Conservation (phyloP, 139 green algal species). For the Coccomyxa sp. region DNA sequence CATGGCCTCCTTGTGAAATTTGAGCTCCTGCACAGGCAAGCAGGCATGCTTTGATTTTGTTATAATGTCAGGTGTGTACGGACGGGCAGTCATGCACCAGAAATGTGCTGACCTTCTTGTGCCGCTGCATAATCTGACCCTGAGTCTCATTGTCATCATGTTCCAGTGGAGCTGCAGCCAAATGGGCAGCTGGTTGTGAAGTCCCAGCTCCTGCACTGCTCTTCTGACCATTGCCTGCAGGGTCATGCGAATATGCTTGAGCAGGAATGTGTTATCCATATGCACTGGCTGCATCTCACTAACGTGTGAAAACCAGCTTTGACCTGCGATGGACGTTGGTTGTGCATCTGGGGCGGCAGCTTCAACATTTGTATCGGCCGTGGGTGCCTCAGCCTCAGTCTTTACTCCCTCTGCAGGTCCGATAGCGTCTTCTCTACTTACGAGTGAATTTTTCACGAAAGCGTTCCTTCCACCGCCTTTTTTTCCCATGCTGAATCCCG, state of each 20-base stretch:
- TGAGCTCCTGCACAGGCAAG: constrained; percentile 51
- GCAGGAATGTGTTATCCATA: too few relatives aligned
- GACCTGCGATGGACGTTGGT: too few relatives aligned
- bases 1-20: constrained; percentile 63
- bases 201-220: too few relatives aligned
- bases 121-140: constrained; percentile 67
- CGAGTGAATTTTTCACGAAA: constrained; percentile 33
- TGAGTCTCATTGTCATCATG: constrained; percentile 37
- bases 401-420: background rate
- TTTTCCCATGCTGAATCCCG: constrained; percentile 39
- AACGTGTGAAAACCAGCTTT: too few relatives aligned
- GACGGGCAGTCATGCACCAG: background rate
- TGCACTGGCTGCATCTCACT: too few relatives aligned
- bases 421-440: background rate
- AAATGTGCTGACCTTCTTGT: constrained; percentile 53
- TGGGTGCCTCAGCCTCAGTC: background rate
- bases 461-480: constrained; percentile 39
- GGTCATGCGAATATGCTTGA: too few relatives aligned
- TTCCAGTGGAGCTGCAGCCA: too few relatives aligned
- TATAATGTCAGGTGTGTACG: background rate
- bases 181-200: too few relatives aligned
- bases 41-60: background rate
- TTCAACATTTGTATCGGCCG: too few relatives aligned
- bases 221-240: too few relatives aligned
- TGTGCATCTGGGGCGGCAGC: too few relatives aligned